These are phyloP conservation scores for Aspergillus udagawae DNA, from an alignment of 2,329 filamentous ascomycete genomes.

Conservation along the genomic window DNA sequence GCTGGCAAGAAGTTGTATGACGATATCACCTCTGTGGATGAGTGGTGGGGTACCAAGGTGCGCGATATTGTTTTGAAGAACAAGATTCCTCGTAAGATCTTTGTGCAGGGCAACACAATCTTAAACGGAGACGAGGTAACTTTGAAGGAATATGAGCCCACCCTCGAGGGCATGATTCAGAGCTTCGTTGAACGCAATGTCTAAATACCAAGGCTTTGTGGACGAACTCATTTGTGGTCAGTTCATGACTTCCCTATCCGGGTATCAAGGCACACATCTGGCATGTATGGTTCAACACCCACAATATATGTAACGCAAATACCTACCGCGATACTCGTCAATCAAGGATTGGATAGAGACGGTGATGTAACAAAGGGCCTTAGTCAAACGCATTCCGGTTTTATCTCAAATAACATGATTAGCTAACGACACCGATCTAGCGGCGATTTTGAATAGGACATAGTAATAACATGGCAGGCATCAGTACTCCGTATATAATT, in stretches of 20 bases:
- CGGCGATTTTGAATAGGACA: neutral
- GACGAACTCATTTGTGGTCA: neutral
- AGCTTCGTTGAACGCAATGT: slow-evolving; percentile 65
- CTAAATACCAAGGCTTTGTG: slow-evolving; percentile 19
- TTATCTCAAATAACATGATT: neutral
- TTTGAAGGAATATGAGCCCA: slow-evolving; percentile 82
- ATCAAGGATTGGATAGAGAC: neutral
- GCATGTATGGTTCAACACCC: too few species aligned
- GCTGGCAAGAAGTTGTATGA: slow-evolving; percentile 76
- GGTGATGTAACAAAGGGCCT: neutral
- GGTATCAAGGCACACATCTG: neutral
- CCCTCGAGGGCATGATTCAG: slow-evolving; percentile 73
- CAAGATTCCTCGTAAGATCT: slow-evolving; percentile 65
- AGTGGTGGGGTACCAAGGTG: slow-evolving; percentile 79
- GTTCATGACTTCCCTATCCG: neutral
- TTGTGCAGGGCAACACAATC: slow-evolving; percentile 88
- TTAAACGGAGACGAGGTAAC: slow-evolving; percentile 66
- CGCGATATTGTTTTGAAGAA: slow-evolving; percentile 59
- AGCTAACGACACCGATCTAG: neutral
- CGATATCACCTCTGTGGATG: slow-evolving; percentile 75
- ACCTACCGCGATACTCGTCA: neutral
- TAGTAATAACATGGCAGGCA: neutral
- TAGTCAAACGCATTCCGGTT: neutral
- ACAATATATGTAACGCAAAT: too few species aligned
- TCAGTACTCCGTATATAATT: neutral